Percentiles rank a stretch among this genome's conserved stretches.
phyloP scores from a whole-genome alignment of 2,329 filamentous ascomycete genomes.

The Colletotrichum simmondsii region DNA sequence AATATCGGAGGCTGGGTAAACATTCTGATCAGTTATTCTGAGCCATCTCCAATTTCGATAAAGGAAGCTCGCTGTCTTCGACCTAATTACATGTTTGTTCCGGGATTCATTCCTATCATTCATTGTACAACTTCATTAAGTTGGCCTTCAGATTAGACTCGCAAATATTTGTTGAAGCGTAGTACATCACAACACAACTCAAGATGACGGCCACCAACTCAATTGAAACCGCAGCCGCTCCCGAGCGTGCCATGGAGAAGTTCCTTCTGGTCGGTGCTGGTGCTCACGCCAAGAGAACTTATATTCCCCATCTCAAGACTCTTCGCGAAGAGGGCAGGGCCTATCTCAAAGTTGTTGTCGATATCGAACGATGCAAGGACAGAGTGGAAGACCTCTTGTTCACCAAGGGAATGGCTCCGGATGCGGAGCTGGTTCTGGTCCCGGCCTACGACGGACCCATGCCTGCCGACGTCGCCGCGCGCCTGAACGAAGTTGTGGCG shows the following conservation, averaged over 20 bases:
- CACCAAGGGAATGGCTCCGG: background rate
- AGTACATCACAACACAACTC: background rate
- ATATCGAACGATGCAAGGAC: background rate
- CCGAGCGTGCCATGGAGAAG: background rate
- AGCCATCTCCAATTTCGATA: background rate
- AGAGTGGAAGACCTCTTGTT: background rate
- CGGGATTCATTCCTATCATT: background rate
- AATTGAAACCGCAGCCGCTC: background rate
- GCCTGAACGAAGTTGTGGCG: background rate
- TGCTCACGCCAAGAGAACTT: background rate
- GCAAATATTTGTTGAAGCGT: background rate
- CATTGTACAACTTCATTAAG: background rate
- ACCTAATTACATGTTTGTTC: background rate
- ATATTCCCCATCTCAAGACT: background rate
- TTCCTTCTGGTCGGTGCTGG: background rate
- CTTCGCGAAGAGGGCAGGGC: background rate
- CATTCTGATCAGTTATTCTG: background rate
- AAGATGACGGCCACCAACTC: background rate
- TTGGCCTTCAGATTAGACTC: background rate
- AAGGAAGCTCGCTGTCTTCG: background rate
- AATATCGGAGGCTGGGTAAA: background rate
- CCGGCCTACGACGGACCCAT: background rate
- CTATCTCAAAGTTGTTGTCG: background rate
- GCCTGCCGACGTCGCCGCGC: background rate
- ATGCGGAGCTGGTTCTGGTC: slow-evolving; percentile 12